phyloP scores from a whole-genome alignment of 495 filamentous ascomycete genomes.

The Lichenothelia convexa region DNA sequence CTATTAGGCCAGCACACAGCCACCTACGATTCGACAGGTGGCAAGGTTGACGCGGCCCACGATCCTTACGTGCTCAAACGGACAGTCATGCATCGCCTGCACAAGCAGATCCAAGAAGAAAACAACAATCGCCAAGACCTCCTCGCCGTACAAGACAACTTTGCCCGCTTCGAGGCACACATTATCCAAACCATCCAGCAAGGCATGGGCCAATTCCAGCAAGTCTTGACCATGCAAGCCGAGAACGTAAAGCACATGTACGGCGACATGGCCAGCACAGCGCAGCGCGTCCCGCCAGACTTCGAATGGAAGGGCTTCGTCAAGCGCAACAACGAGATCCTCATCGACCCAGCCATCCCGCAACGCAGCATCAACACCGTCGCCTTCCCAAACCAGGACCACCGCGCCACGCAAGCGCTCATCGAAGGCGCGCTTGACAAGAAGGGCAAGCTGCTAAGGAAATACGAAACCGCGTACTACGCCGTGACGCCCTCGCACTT shows the following conservation, averaged over 20 bases:
- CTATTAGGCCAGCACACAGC: conserved; percentile 71
- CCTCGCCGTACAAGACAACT: conserved; percentile 71
- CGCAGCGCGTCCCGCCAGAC: conserved; percentile 66
- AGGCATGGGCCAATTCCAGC: conserved; percentile 61
- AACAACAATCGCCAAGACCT: conserved; percentile 88
- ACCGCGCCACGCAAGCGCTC: conserved; percentile 57
- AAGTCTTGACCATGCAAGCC: conserved; percentile 57
- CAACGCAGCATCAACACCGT: conserved; percentile 53
- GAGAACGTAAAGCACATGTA: conserved; percentile 66
- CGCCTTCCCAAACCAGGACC: conserved; percentile 73
- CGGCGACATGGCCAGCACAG: conserved; percentile 58
- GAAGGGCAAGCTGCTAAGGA: conserved; percentile 47
- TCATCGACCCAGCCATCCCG: conserved; percentile 64
- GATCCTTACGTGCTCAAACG: conserved; percentile 83
- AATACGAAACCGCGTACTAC: conserved; percentile 68
- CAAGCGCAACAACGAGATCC: conserved; percentile 41
- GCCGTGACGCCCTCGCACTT: conserved; percentile 72
- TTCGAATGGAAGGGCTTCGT: conserved; percentile 86
- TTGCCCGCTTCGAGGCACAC: conserved; percentile 74
- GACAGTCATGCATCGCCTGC: conserved; percentile 61
- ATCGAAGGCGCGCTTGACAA: conserved; percentile 78
- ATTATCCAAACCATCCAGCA: conserved; percentile 67
- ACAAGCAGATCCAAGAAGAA: conserved; percentile 84
- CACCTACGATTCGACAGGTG: conserved; percentile 44
- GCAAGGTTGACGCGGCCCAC: conserved; percentile 44